A percentile compares a stretch with the other conserved stretches of the same genome.
Evolutionary conservation across 1,139 yeast genomes (phyloP).

Genomic region (Candida dubliniensis): DNA sequence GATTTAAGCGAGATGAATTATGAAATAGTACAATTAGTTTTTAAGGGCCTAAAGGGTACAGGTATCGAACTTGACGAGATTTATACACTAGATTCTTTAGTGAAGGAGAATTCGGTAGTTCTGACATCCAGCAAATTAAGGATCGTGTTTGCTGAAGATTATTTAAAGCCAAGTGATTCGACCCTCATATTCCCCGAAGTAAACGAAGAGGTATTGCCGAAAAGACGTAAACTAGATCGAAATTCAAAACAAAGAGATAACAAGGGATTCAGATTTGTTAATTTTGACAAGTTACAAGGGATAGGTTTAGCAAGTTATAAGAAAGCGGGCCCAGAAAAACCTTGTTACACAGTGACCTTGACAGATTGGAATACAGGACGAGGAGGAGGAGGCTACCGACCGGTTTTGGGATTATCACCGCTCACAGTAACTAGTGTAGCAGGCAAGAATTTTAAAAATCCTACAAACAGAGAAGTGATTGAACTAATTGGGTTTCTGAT

Average conservation of each 20-base stretch:
- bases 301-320: constrained; percentile 4
- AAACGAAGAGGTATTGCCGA: background rate
- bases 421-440: background rate
- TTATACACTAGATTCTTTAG: no score
- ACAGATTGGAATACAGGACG: background rate
- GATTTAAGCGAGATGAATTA: background rate
- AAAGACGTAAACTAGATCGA: background rate
- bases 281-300: constrained; percentile 4
- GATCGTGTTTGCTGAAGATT: background rate
- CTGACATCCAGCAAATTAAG: background rate
- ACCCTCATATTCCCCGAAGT: background rate
- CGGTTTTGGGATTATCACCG: background rate
- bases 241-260: background rate
- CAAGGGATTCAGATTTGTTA: constrained; percentile 7
- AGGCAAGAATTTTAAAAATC: constrained; percentile 5
- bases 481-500: constrained; percentile 9
- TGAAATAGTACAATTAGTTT: background rate
- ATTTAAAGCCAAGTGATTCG: background rate
- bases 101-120: no score
- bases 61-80: no score
- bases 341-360: background rate
- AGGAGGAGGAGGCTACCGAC: background rate
- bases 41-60: background rate
- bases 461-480: constrained; percentile 5
- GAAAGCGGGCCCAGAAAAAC: background rate